Percentiles rank a stretch among this genome's conserved stretches.
These are phyloP conservation scores for Kwoniella heveanensis DNA, from an alignment of 768 basidiomycete species.

Conservation along the genomic window DNA sequence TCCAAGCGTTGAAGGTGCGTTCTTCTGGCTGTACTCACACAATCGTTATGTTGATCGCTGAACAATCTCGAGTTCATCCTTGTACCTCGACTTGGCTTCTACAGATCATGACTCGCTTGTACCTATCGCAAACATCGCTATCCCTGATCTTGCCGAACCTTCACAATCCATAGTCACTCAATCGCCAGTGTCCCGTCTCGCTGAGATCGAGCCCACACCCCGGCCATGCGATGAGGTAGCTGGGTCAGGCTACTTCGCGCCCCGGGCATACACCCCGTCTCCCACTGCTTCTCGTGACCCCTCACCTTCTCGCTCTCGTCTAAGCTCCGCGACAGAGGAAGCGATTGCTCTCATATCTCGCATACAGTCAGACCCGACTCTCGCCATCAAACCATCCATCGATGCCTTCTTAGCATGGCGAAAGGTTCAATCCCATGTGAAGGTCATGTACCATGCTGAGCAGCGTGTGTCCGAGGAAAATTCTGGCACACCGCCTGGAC, in stretches of 20 bases:
- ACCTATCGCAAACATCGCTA: not conserved
- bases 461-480: not conserved
- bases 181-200: not conserved
- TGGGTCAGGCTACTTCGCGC: conserved; percentile 16
- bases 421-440: not conserved
- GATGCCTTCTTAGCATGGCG: conserved; percentile 20
- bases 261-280: conserved; percentile 10
- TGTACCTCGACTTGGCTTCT: no score
- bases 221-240: conserved; percentile 9
- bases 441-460: not conserved
- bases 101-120: not conserved
- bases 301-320: conserved; percentile 5
- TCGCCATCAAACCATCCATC: not conserved
- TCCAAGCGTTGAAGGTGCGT: not conserved
- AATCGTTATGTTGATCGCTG: no score
- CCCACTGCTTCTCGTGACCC: not conserved
- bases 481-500: not conserved
- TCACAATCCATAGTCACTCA: not conserved
- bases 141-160: not conserved
- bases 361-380: not conserved
- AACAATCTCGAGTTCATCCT: no score
- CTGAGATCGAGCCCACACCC: conserved; percentile 23
- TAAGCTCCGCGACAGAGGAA: not conserved
- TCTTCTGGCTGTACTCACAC: not conserved
- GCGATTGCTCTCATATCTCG: not conserved